phyloP scores from a whole-genome alignment of 179 eudicot species.

The Beta corolliflora region DNA sequence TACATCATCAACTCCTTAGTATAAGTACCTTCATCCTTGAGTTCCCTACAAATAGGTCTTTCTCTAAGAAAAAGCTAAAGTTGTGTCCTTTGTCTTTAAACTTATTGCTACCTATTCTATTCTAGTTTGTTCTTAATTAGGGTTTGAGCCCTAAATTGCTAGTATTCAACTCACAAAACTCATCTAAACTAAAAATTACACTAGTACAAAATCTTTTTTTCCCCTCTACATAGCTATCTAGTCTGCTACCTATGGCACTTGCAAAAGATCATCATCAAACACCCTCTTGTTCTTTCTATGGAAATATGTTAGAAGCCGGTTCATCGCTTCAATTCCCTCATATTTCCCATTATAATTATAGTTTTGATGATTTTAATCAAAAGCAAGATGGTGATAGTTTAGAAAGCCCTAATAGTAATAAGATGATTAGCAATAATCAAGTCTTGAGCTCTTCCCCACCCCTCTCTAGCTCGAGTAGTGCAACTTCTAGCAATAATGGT shows the following conservation, averaged over 20 bases:
- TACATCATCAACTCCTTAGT: constrained; percentile 24
- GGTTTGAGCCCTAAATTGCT: constrained; percentile 19
- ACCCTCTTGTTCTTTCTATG: constrained; percentile 42
- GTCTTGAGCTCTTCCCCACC: constrained; percentile 52
- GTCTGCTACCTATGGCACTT: constrained; percentile 51
- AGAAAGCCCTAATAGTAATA: constrained; percentile 33
- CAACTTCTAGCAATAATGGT: constrained; percentile 55
- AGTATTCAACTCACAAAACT: constrained; percentile 3
- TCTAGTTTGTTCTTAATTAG: constrained; percentile 22
- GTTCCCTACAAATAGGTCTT: constrained; percentile 21
- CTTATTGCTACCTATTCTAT: background rate
- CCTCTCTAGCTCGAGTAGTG: constrained; percentile 69
- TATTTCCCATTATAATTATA: constrained; percentile 37
- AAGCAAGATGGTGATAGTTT: constrained; percentile 29
- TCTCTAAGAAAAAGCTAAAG: constrained; percentile 17
- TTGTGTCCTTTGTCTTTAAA: background rate
- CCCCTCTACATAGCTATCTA: background rate
- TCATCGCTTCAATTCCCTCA: constrained; percentile 38
- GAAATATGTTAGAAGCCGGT: constrained; percentile 33
- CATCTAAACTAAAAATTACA: constrained; percentile 13
- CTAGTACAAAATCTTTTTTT: background rate
- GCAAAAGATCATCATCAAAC: constrained; percentile 55
- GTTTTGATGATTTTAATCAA: constrained; percentile 35
- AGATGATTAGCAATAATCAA: constrained; percentile 20
- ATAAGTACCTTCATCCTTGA: constrained; percentile 27